Evolutionary conservation across 345 rosid genomes (phyloP), one percentile per base, ranked within the genome.

Genomic region (Melastoma malabathricum): DNA sequence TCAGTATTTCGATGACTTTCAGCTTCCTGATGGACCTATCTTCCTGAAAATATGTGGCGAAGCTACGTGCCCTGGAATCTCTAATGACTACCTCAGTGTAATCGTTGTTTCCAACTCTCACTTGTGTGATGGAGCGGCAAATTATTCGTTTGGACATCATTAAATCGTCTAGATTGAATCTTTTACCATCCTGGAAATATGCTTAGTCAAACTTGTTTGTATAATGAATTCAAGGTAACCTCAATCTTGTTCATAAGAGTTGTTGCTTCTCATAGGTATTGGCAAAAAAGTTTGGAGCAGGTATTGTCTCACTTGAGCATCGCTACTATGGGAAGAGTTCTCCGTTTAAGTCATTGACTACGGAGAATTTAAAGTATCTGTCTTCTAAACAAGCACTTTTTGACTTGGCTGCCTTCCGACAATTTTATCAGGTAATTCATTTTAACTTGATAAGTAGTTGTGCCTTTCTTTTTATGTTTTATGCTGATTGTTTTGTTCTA

Each of bases 201-300:
- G 31, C 31, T 27, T 6, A 27, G n/a, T n/a, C 31, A 27, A 27
- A 27, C 31, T 27, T 15, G 18, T 31, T 34, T 14, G n/a, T n/a
- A n/a, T n/a, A n/a, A 10, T 23, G 25, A 27, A 27, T 27, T 27
- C 31, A 27, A 27, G 31, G 31, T 27, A 27, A 6, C 31, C 31
- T 27, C 31, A 27, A 27, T 27, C 31, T 27, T 27, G 31, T 27
- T 27, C 6, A 2, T 27, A 27, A 27, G 4, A 27, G 31, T 27
- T 27, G 31, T 27, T 27, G 31, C 31, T 27, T 27, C 31, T 27
- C 4, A 3, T 27, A 85, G 98, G 84, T 86, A 64, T 67, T 92
- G 75, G 95, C 96, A 1, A 86, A 84, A 77, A 92, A 92, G 77
- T 92, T 86, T 67, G 96, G 95, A 57, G 98, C 98, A 9, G 96